Conservation (phyloP, 805 yeast genomes). For the Millerago galiae region DNA sequence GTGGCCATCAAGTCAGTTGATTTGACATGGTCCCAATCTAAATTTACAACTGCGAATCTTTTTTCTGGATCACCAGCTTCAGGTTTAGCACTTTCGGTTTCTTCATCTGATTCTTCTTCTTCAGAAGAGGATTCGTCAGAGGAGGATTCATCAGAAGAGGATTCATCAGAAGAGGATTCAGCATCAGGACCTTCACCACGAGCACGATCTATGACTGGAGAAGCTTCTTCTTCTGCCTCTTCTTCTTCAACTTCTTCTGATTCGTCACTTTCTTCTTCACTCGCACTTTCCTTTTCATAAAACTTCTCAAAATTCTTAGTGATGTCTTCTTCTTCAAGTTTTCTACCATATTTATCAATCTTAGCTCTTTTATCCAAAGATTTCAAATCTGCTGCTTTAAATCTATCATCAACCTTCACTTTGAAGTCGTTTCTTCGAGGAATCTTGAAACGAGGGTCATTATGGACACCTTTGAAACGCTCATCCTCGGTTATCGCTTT, state of each 20-base stretch:
- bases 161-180: constrained; percentile 25
- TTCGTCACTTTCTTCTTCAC: constrained; percentile 14
- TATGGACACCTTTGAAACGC: constrained; percentile 71
- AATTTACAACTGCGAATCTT: constrained; percentile 83
- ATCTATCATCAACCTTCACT: constrained; percentile 80
- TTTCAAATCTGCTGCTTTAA: constrained; percentile 54
- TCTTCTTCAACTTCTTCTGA: constrained; percentile 15
- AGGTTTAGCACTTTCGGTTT: constrained; percentile 51
- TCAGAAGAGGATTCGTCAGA: constrained; percentile 37
- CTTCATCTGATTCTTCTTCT: constrained; percentile 35
- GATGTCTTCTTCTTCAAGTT: constrained; percentile 39
- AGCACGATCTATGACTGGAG: constrained; percentile 43
- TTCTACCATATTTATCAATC: constrained; percentile 87
- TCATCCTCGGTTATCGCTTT: constrained; percentile 47
- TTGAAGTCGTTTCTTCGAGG: constrained; percentile 66
- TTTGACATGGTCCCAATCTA: constrained; percentile 96
- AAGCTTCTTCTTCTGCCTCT: constrained; percentile 12
- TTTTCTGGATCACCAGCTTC: constrained; percentile 82
- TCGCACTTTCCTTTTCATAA: constrained; percentile 31
- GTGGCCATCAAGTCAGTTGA: constrained; percentile 88
- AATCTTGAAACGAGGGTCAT: constrained; percentile 81
- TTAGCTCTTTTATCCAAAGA: constrained; percentile 51
- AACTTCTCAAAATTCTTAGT: constrained; percentile 27
- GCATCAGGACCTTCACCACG: constrained; percentile 54
- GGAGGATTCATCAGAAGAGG: constrained; percentile 32